Evolutionary conservation across 345 rosid species (phyloP), one percentile per base, ranked within the genome.

Genomic region (Pseudoturritis turrita): DNA sequence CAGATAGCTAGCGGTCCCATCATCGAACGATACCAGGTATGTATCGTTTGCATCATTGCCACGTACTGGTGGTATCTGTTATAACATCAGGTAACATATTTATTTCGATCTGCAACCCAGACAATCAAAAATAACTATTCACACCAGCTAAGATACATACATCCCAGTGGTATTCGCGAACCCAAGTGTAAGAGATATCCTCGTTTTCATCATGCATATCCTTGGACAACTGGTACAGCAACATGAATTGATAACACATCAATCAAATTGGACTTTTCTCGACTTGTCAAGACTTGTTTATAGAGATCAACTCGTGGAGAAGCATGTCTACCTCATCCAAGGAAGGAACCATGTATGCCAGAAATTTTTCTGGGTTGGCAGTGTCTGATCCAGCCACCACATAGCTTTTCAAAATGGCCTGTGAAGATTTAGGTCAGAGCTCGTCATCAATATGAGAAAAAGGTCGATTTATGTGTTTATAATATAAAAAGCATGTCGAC

Each of bases 401-500:
- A 60, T 87, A 95, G 73, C 98, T 94, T 85, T 89, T 95, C 92
- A 95, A 83, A 62, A 95, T 62, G 55, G 98, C 99, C 99, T 95
- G 88, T 22, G 37, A 60, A 68, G 49, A 12, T 50, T 19, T 8
- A 57, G 26, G 40, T 53, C 65, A 69, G 52, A 51, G 71, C 21
- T 68, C 19, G 49, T 28, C 45, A 61, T 54, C 21, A 7, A 66
- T 33, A 60, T 18, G 44, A 53, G 53, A 45, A 21, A 69, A n/a
- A 59, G 39, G 68, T 58, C 49, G 45, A 21, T 59, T 28, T 35
- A 19, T 8, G 46, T 54, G 62, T 11, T 47, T 12, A 36, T 25
- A 0, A 7, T 22, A 65, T 40, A 41, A 60, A 40, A 33, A 10
- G n/a, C 26, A 61, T 14, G n/a, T 5, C 45, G 19, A 49, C 58